These are phyloP conservation scores for Thelephora aurantiotincta DNA, from an alignment of 768 basidiomycete genomes.

Conservation along the genomic window DNA sequence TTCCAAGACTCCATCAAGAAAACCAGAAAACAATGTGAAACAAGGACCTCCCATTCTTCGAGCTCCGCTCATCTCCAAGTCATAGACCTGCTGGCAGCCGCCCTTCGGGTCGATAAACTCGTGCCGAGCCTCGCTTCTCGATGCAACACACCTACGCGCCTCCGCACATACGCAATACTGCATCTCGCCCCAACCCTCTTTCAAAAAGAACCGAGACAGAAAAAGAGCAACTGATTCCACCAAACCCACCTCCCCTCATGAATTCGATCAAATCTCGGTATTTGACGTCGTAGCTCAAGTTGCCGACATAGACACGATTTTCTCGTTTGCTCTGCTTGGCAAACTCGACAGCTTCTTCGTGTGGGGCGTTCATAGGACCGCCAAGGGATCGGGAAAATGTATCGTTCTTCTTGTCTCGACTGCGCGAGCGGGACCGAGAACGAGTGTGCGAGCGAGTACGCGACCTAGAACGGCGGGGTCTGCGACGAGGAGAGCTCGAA, in stretches of 20 bases:
- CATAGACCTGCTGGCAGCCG: constrained; percentile 8
- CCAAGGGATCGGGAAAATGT: constrained; percentile 70
- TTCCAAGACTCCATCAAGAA: constrained; percentile 28
- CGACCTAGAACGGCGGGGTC: constrained; percentile 42
- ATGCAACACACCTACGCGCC: constrained; percentile 5
- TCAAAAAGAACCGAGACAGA: constrained; percentile 5
- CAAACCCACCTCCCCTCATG: constrained; percentile 99
- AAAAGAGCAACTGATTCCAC: constrained; percentile 43
- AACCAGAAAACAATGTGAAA: constrained; percentile 23
- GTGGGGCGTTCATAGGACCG: constrained; percentile 80
- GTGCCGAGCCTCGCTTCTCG: constrained; percentile 3
- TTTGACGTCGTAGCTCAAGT: constrained; percentile 97
- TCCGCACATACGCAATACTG: constrained; percentile 1
- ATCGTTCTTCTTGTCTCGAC: constrained; percentile 49
- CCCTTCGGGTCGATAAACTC: constrained; percentile 3
- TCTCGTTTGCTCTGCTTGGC: constrained; percentile 95
- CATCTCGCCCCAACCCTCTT: not conserved
- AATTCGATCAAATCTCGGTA: constrained; percentile 99
- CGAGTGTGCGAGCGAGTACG: constrained; percentile 37
- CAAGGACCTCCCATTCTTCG: constrained; percentile 11
- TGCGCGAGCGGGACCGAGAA: constrained; percentile 45
- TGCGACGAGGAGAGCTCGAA: constrained; percentile 49
- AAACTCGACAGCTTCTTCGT: constrained; percentile 91
- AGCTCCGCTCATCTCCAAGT: constrained; percentile 3
- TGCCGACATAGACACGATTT: constrained; percentile 97